Base-by-base conservation (phyloP, 2,329 filamentous ascomycete genomes). In the Zymoseptoria ardabiliae region DNA sequence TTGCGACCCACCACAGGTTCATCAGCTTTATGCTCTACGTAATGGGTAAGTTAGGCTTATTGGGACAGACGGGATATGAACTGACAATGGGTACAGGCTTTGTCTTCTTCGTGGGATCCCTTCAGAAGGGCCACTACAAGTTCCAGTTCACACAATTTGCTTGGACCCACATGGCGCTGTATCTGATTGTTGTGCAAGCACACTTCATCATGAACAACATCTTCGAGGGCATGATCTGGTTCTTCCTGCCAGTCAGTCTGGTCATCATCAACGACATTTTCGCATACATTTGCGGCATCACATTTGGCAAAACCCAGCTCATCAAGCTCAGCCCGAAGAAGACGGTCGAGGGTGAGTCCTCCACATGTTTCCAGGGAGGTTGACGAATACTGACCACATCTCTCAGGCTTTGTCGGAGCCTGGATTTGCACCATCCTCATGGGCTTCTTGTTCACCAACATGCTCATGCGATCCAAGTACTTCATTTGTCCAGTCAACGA, bases 121-220 rank as follows among this genome's bases (percentile, higher is more conserved):
- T 99, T 58, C 90, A 97, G 76, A 93, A 95, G 67, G 92, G 93
- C 50, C 90, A 97, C 77, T 97, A 97, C 81, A 90, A 88, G 74
- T 97, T 99, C 78, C 94, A 99, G 76, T 99, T 99, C 77, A 96
- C 92, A 63, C 94, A 99, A 76, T 99, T 97, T 71, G 94, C 92
- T 57, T 99, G 94, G 94, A 97, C 94, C 13, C 94, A 99, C 75
- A 97, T 99, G 92, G 94, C 95, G 4, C 84, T 99, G 20, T 97
- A 96, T 79, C 82, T 99, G 70, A 97, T 99, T 70, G 93, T 97
- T 48, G 92, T 96, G 5, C 92, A 99, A 76, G 92, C 94, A 13
- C 94, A 99, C 75, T 99, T 99, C 75, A 91, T 97, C 78, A 97
- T 99, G 90, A 99, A 99, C 82, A 99, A 99, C 76, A 89, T 99